Evolutionary conservation across 2,329 filamentous ascomycete genomes (phyloP).

Genomic region (Orbilia quercus): DNA sequence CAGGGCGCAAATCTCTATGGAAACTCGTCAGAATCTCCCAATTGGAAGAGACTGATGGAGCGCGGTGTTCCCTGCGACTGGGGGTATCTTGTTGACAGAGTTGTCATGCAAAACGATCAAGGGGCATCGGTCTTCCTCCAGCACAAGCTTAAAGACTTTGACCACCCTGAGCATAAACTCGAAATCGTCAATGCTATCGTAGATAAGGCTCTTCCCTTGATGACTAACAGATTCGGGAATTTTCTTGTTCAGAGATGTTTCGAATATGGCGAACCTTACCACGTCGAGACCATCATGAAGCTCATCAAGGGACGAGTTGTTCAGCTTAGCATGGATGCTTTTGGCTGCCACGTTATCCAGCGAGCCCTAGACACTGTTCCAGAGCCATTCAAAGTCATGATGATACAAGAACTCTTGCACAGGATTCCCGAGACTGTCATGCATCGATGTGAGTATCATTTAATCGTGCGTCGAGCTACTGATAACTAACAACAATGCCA

Average conservation of each 20-base stretch:
- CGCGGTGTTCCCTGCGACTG: slow-evolving; percentile 76
- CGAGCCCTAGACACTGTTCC: slow-evolving; percentile 98
- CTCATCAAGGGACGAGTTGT: slow-evolving; percentile 94
- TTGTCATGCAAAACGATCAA: slow-evolving; percentile 98
- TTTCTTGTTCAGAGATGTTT: slow-evolving; percentile 99
- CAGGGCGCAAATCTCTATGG: slow-evolving; percentile 42
- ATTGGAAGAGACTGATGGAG: slow-evolving; percentile 55
- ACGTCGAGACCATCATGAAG: slow-evolving; percentile 93
- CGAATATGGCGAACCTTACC: slow-evolving; percentile 93
- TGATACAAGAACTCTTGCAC: slow-evolving; percentile 97
- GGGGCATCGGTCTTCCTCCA: slow-evolving; percentile 99
- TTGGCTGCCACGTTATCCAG: slow-evolving; percentile 97
- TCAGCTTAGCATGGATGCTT: slow-evolving; percentile 96
- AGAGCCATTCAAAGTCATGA: slow-evolving; percentile 96
- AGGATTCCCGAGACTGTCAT: slow-evolving; percentile 98
- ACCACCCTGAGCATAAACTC: slow-evolving; percentile 92
- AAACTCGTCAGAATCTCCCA: slow-evolving; percentile 47
- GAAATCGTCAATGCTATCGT: slow-evolving; percentile 93
- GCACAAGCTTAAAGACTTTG: slow-evolving; percentile 92
- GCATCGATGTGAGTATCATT: slow-evolving; percentile 73
- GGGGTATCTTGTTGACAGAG: slow-evolving; percentile 99
- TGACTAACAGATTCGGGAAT: slow-evolving; percentile 99
- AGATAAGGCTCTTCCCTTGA: slow-evolving; percentile 75
- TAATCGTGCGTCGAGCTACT: not conserved
- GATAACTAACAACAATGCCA: slow-evolving; percentile 26